A percentile compares a stretch with the other conserved stretches of the same genome.
Evolutionary conservation across 306 rosid genomes (phyloP).

Genomic region (Quercus robur): DNA sequence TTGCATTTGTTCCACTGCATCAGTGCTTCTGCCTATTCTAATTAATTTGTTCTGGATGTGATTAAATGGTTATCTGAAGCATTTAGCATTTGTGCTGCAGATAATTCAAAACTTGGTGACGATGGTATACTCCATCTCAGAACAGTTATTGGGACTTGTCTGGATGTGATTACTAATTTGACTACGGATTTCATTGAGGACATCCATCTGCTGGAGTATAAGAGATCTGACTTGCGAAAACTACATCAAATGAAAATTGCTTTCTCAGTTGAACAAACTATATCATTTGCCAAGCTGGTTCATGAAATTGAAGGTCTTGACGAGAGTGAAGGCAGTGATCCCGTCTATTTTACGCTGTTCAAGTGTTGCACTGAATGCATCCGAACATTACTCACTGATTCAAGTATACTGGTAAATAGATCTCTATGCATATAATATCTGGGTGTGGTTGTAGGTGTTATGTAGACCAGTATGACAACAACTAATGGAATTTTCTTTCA

Average conservation of each 20-base stretch:
- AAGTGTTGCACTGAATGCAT: slow-evolving; percentile 57
- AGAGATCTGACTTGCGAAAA: slow-evolving; percentile 36
- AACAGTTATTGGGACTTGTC: slow-evolving; percentile 63
- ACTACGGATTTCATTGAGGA: slow-evolving; percentile 64
- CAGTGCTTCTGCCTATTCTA: neutral
- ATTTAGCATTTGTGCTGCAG: slow-evolving; percentile 43
- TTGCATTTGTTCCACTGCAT: neutral
- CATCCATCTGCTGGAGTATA: slow-evolving; percentile 56
- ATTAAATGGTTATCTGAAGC: neutral
- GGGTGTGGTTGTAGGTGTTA: slow-evolving; percentile 9
- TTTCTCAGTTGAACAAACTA: slow-evolving; percentile 73
- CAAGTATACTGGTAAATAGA: slow-evolving; percentile 65
- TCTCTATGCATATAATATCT: slow-evolving; percentile 14
- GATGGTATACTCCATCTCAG: slow-evolving; percentile 35
- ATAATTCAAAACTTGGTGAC: slow-evolving; percentile 46
- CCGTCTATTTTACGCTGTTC: slow-evolving; percentile 31
- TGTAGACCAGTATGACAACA: slow-evolving; percentile 19
- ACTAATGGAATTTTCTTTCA: slow-evolving; percentile 26
- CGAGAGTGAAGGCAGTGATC: slow-evolving; percentile 36
- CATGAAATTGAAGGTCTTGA: slow-evolving; percentile 44
- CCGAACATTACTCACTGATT: slow-evolving; percentile 57
- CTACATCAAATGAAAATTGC: slow-evolving; percentile 71
- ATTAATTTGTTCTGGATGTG: neutral
- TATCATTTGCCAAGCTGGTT: slow-evolving; percentile 60
- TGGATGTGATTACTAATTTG: slow-evolving; percentile 52